phyloP scores from a whole-genome alignment of 2,329 filamentous ascomycete genomes.

The Botrytis cinerea region DNA sequence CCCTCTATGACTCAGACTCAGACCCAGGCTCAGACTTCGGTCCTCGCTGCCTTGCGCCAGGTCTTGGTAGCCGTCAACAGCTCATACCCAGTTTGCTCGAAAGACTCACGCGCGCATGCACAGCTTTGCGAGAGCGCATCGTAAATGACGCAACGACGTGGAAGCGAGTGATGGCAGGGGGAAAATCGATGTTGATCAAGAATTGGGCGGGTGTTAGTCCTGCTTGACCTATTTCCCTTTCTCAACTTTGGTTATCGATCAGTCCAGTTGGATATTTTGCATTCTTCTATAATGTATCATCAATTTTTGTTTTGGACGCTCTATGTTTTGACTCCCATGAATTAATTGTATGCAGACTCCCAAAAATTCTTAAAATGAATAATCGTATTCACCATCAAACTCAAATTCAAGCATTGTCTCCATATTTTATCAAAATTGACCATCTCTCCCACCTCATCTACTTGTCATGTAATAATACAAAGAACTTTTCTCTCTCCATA shows the following conservation, averaged over 20 bases:
- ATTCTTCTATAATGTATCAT: neutral
- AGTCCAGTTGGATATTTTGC: neutral
- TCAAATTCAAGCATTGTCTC: neutral
- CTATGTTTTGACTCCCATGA: accelerated
- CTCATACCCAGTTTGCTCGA: neutral
- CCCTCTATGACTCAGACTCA: neutral
- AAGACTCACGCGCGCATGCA: neutral
- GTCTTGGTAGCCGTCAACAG: neutral
- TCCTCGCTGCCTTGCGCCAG: neutral
- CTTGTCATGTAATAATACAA: accelerated
- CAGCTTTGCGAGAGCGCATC: neutral
- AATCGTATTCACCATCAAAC: neutral
- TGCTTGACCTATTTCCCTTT: neutral
- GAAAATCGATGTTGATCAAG: neutral
- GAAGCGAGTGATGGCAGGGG: neutral
- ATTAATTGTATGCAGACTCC: accelerated
- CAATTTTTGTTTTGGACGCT: neutral
- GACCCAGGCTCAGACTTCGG: neutral
- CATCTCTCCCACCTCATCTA: neutral
- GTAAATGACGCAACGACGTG: neutral
- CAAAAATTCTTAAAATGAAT: accelerated
- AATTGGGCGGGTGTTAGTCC: neutral
- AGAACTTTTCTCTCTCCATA: neutral
- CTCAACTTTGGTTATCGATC: neutral
- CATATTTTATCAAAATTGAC: neutral